phyloP scores from a whole-genome alignment of 768 basidiomycete genomes.

The Austroboletus festivus region DNA sequence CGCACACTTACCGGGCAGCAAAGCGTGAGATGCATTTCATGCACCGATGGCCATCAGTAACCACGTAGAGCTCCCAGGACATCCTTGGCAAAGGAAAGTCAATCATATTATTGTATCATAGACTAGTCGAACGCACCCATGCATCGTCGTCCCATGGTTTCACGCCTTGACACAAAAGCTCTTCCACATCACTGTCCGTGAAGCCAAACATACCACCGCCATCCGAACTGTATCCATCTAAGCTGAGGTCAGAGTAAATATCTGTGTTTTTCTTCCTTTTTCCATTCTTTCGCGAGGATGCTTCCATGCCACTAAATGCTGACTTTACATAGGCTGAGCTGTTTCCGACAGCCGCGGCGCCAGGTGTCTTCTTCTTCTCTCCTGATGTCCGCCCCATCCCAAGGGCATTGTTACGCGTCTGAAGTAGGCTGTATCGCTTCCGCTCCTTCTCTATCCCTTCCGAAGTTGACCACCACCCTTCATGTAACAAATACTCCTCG shows the following conservation, averaged over 20 bases:
- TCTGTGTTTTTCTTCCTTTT: background rate
- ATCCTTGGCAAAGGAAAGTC: background rate
- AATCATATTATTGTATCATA: background rate
- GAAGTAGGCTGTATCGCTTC: background rate
- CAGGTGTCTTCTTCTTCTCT: background rate
- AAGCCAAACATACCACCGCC: slow-evolving; percentile 19
- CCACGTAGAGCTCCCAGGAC: slow-evolving; percentile 3
- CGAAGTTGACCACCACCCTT: slow-evolving; percentile 43
- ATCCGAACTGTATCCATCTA: background rate
- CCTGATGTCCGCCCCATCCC: background rate
- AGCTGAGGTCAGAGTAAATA: background rate
- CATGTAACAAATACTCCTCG: slow-evolving; percentile 38
- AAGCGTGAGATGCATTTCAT: background rate
- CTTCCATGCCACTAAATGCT: background rate
- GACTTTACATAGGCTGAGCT: no score
- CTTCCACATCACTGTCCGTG: slow-evolving; percentile 33
- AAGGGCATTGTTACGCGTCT: background rate
- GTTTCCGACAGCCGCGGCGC: no score
- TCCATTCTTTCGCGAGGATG: background rate
- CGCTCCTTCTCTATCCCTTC: background rate
- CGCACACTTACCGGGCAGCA: no score
- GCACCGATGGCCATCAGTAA: background rate
- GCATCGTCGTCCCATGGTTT: slow-evolving; percentile 44
- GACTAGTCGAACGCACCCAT: slow-evolving; percentile 22
- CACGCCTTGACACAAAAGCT: slow-evolving; percentile 37